Percentiles rank a stretch among this genome's conserved stretches.
Conservation (phyloP, 306 rosid species). For the Coriaria nepalensis region DNA sequence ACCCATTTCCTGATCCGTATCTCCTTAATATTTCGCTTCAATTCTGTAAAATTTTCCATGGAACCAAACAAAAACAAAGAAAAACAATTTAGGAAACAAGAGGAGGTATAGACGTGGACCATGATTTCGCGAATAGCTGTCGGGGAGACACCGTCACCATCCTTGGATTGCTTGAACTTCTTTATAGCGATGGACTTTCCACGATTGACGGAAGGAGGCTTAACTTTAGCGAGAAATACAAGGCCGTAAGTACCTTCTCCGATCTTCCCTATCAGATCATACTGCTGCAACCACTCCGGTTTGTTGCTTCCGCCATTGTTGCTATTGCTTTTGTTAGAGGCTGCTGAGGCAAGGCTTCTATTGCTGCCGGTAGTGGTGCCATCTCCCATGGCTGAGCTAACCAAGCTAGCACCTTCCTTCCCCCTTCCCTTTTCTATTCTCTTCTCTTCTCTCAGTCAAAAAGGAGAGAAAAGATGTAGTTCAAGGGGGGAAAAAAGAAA, state of each 20-base stretch:
- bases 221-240: constrained; percentile 71
- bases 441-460: too few relatives aligned
- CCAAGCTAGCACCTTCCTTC: too few relatives aligned
- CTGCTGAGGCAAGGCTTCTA: constrained; percentile 15
- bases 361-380: constrained; percentile 20
- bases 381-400: constrained; percentile 46
- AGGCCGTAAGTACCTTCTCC: constrained; percentile 96
- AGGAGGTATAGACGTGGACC: constrained; percentile 21
- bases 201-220: constrained; percentile 41
- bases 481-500: too few relatives aligned
- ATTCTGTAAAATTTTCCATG: not conserved
- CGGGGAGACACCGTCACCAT: constrained; percentile 94
- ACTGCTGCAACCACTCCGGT: constrained; percentile 95
- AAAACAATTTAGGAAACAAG: not conserved
- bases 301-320: constrained; percentile 32
- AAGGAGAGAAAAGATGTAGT: too few relatives aligned
- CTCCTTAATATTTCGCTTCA: too few relatives aligned
- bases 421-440: too few relatives aligned
- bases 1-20: too few relatives aligned
- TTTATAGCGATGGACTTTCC: constrained; percentile 93
- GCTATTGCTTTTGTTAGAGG: constrained; percentile 16
- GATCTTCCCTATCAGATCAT: constrained; percentile 85
- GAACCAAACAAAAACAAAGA: not conserved
- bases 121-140: constrained; percentile 98
- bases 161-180: constrained; percentile 89